These are phyloP conservation scores for Brassica balearica DNA, from an alignment of 441 rosid species.

Conservation along the genomic window DNA sequence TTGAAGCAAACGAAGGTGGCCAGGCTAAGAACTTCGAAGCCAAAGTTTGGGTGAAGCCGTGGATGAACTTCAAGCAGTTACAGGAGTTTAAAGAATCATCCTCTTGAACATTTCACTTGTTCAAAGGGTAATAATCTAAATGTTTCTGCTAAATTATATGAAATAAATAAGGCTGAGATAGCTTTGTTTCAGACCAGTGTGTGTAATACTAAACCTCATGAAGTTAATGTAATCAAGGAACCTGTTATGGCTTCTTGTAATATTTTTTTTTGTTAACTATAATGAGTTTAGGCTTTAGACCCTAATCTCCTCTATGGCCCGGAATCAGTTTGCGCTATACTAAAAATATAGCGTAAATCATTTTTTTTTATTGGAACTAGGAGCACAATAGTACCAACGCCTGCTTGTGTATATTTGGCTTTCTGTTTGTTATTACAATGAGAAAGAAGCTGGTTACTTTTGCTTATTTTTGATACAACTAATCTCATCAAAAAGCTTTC, in stretches of 20 bases:
- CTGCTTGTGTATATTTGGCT: neutral
- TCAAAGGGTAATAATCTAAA: neutral
- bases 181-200: slow-evolving; percentile 1
- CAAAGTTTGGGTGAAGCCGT: slow-evolving; percentile 74
- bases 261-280: neutral
- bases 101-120: slow-evolving; percentile 6
- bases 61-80: slow-evolving; percentile 69
- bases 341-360: too few relatives aligned
- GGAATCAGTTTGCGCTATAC: too few relatives aligned
- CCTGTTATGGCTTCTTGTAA: too few relatives aligned
- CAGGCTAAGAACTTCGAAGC: slow-evolving; percentile 59
- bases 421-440: neutral
- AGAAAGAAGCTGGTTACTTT: neutral
- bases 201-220: neutral
- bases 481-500: slow-evolving; percentile 27
- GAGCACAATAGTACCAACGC: too few relatives aligned
- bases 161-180: slow-evolving; percentile 13
- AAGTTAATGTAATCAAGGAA: too few relatives aligned
- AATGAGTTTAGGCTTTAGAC: too few relatives aligned
- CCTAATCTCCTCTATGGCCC: too few relatives aligned
- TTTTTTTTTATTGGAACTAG: too few relatives aligned
- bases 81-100: slow-evolving; percentile 54
- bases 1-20: slow-evolving; percentile 58
- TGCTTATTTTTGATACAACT: neutral
- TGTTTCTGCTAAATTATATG: neutral